Base-by-base conservation (phyloP, 2,329 filamentous ascomycete genomes). In the Tolypocladium nubicola region DNA sequence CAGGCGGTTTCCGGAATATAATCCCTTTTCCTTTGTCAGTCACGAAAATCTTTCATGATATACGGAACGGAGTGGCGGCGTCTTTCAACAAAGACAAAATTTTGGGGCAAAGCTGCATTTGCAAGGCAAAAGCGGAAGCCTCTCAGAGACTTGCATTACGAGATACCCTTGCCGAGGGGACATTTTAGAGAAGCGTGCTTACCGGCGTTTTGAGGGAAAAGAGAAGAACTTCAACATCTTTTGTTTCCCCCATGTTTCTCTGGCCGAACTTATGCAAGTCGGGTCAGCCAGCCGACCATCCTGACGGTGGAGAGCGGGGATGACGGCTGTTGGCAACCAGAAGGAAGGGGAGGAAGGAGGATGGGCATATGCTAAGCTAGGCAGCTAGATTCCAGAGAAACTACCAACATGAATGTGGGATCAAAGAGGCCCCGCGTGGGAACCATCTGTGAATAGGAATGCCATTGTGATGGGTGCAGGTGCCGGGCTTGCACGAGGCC, bases 201-300 rank as follows among this genome's bases (percentile, higher is more conserved):
- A 64, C 61, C 62, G 72, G 72, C 71, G 71, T 74, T 75, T 69
- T 69, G 69, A 61, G 69, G 71, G 72, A 69, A 74, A 73, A 70
- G 66, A 71, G 73, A 75, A 75, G 73, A 74, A 74, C 61, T 76
- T 76, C 74, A 76, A 76, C 74, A 75, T 75, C 72, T 75, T 76
- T 75, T 69, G 57, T 68, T 71, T 71, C 71, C 71, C 70, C 61
- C 61, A 47, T 59, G 63, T 68, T 72, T 73, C 69, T 71, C 71
- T 70, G 70, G 71, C 71, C 69, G 65, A 73, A 66, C 69, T 70
- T 59, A 63, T 71, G 70, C 70, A 71, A 59, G 67, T 67, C 67
- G 63, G 63, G 67, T 67, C 67, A 63, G 62, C 60, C 63, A 63
- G 65, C 61, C 62, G 58, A 55, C 41, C 56, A 47, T 41, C 49